Evolutionary conservation across 495 filamentous ascomycete species (phyloP), one percentile per base, ranked within the genome.

Genomic region (Achaetomiella virescens): DNA sequence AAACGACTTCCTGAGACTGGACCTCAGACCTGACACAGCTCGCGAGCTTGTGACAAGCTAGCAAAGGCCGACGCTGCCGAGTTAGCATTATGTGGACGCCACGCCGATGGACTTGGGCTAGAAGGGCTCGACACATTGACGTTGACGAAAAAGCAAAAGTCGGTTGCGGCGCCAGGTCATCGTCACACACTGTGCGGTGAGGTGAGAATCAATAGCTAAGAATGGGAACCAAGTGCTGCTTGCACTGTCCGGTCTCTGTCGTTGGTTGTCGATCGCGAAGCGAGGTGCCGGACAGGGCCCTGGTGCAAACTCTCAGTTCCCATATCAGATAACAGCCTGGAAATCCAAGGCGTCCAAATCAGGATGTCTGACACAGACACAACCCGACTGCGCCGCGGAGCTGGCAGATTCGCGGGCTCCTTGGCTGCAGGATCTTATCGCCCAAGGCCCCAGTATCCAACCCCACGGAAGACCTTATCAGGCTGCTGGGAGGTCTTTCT

Each of bases 381-480:
- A 47, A 0, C 3, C 3, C n/a, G 3, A 43, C 21, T 3, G 12
- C 4, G 3, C 48, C 21, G 24, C 21, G 48, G 48, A 25, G 22
- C 25, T 51, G 21, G 40, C 22, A 25, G 18, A 5, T 51, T 22
- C 20, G 14, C 22, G 7, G 15, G 20, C 15, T 25, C 8, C 17
- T 27, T 24, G 15, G 21, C 36, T 18, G 48, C 48, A 41, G 48
- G 29, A 41, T 27, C 35, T 51, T 51, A 51, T 51, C 35, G 36
- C 6, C 20, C 9, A 9, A 21, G 20, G 18, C 45, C 6, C 18
- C 5, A 5, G 1, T n/a, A 22, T 27, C 27, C n/a, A 48, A 48
- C 46, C 47, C 33, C 47, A 38, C 47, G 33, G 18, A 50, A 1
- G 33, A 50, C 47, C 47, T 50, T 50, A 50, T 50, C 47, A 37